phyloP scores from a whole-genome alignment of 2,329 filamentous ascomycete species.

The Zasmidium angulare region DNA sequence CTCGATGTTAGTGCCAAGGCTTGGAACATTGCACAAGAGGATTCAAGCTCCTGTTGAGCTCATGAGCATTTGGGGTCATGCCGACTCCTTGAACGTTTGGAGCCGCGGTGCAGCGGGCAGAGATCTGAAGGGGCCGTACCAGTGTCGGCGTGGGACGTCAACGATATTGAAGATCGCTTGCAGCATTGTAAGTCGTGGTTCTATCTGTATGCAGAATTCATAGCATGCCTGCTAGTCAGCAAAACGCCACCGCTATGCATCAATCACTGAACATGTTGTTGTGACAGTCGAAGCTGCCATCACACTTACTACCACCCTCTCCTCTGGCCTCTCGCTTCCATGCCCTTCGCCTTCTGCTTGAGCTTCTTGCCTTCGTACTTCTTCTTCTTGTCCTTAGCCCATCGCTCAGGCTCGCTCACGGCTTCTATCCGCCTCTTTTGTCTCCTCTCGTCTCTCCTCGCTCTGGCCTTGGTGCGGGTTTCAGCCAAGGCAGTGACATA shows the following conservation, averaged over 20 bases:
- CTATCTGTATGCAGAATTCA: not conserved
- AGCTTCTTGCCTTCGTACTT: conserved; percentile 83
- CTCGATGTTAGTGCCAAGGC: not conserved
- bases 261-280: not conserved
- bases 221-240: not conserved
- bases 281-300: not conserved
- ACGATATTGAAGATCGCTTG: not conserved
- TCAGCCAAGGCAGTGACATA: conserved; percentile 74
- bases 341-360: conserved; percentile 74
- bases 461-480: conserved; percentile 71
- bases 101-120: not conserved
- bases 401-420: conserved; percentile 76
- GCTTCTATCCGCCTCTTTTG: conserved; percentile 88
- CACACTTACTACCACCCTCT: conserved; percentile 59
- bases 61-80: not conserved
- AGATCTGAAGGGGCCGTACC: too few relatives aligned
- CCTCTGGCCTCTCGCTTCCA: conserved; percentile 69
- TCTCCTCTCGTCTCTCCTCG: conserved; percentile 70
- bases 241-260: not conserved
- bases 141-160: not conserved
- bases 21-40: not conserved
- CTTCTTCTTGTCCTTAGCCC: conserved; percentile 75
- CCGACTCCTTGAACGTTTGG: not conserved
- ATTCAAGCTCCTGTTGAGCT: not conserved
- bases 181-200: not conserved